Percentiles rank a stretch among this genome's conserved stretches.
phyloP scores from a whole-genome alignment of 805 yeast species.

The Lipomyces anomalus region DNA sequence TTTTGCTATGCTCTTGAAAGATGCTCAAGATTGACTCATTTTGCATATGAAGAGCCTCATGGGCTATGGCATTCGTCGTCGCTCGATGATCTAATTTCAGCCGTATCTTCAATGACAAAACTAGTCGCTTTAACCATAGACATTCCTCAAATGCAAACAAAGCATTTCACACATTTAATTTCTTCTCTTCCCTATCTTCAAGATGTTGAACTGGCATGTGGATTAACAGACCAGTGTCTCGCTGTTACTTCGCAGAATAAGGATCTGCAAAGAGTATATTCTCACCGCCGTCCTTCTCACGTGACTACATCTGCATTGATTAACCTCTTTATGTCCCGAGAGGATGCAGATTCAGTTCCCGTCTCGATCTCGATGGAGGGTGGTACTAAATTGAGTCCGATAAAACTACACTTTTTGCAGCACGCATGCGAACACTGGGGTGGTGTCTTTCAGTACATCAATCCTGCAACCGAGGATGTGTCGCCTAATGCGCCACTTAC shows the following conservation, averaged over 20 bases:
- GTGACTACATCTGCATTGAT: background rate
- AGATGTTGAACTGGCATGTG: background rate
- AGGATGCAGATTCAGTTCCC: background rate
- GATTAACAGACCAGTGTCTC: background rate
- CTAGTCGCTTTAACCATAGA: background rate
- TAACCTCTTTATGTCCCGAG: background rate
- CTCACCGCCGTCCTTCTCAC: background rate
- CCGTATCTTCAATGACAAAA: background rate
- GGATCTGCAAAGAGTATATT: background rate
- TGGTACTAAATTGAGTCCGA: background rate
- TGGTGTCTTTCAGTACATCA: background rate
- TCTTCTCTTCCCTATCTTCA: background rate
- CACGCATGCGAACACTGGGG: background rate
- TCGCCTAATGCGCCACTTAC: background rate
- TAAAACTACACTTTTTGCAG: background rate
- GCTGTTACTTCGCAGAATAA: background rate
- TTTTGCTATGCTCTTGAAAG: background rate
- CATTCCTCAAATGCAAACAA: background rate
- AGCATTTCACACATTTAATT: background rate
- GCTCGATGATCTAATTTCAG: background rate
- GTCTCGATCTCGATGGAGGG: background rate
- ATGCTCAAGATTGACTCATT: background rate
- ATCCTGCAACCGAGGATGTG: background rate
- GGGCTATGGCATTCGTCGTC: background rate
- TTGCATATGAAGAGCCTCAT: background rate